Percentiles rank a stretch among this genome's conserved stretches.
phyloP scores from a whole-genome alignment of 2,329 filamentous ascomycete species.

The Capronia epimyces region DNA sequence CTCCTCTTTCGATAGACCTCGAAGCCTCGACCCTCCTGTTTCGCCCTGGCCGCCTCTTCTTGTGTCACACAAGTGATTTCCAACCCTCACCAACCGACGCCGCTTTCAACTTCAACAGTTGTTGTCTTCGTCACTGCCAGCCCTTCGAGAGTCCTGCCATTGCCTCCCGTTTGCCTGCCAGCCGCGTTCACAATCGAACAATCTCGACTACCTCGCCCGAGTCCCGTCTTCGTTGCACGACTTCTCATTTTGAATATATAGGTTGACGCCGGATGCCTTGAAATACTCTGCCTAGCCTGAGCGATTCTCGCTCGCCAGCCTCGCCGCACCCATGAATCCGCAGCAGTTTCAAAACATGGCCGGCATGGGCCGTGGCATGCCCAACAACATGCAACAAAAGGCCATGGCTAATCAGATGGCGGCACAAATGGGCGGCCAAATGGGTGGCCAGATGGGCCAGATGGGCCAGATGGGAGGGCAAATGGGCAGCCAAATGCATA shows the following conservation, averaged over 20 bases:
- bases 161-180: neutral
- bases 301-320: constrained; percentile 12
- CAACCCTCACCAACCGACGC: neutral
- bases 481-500: constrained; percentile 15
- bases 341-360: constrained; percentile 28
- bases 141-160: neutral
- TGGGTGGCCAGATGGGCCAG: constrained; percentile 31
- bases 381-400: constrained; percentile 27
- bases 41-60: neutral
- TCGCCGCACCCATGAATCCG: constrained; percentile 24
- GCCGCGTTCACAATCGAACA: neutral
- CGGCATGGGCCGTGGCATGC: constrained; percentile 27
- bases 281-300: constrained; percentile 2
- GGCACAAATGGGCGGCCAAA: constrained; percentile 17
- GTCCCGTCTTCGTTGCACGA: neutral
- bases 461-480: constrained; percentile 11
- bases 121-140: neutral
- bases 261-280: constrained; percentile 10
- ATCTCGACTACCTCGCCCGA: neutral
- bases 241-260: neutral
- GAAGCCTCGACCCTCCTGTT: neutral
- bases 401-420: constrained; percentile 24
- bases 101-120: neutral
- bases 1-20: neutral
- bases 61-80: neutral